Evolutionary conservation across 805 yeast species (phyloP), one percentile per base, ranked within the genome.

Genomic region (Schwanniomyces yamadae): DNA sequence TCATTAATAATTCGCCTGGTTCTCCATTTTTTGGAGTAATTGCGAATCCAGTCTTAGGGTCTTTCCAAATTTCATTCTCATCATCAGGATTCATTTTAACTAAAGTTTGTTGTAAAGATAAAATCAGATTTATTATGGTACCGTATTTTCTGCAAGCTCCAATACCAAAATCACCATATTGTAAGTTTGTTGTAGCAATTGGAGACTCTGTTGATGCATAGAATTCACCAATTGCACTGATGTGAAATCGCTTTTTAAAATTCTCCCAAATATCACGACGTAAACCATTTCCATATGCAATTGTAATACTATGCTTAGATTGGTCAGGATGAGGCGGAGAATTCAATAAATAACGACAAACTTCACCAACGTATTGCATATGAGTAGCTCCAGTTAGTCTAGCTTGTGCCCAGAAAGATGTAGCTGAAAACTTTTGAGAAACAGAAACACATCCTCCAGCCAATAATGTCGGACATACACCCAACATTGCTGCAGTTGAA

Each of bases 141-240:
- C 95, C 95, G 52, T 84, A 85, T 54, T 78, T 82, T 49, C 95
- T 77, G 54, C 95, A 83, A 0, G 96, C 93, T 9, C 97, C 97
- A 32, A 88, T 71, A 5, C 95, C 97, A 54, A 68, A 75, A 27
- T 78, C 82, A 16, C 95, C 95, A 31, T 60, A 63, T 61, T 91
- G 97, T 52, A 77, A 75, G 52, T 80, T 81, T 2, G 95, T 88
- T 12, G 90, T 75, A 1, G 95, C 96, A 49, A 86, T 75, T 13
- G 97, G 97, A 3, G 91, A 80, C 56, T 90, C 98, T 0, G 96
- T 88, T 2, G 96, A 84, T 1, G 95, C 95, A 60, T 90, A 90
- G 54, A 91, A 90, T 57, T 90, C 98, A 11, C 95, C 95, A 41
- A 90, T 73, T 4, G 77, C 82, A 18, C 73, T 66, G 41, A 90